Base-by-base conservation (phyloP, 805 yeast genomes). In the Candida bentonensis region DNA sequence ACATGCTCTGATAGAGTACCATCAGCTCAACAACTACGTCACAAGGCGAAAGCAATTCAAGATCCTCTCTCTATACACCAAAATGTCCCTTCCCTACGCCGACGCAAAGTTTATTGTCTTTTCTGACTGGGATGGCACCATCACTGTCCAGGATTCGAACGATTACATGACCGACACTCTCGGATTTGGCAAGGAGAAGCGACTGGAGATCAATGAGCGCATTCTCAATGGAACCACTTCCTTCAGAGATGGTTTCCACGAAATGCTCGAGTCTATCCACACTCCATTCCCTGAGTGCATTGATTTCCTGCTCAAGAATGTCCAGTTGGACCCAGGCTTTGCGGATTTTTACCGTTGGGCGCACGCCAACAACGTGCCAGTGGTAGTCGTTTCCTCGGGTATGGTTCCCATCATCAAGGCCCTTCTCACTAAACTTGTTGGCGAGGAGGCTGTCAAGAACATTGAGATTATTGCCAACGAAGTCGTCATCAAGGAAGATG, bases 71-170 rank as follows among this genome's bases (percentile, higher is more conserved):
- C 13, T 25, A 9, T 7, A 25, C 27, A 13, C 7, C 27, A 25
- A 13, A 25, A 25, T 25, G 4, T 59, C 62, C 17, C 64, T 64
- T 2, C 47, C 60, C 41, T 46, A 46, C 20, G 58, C 61, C 26
- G 46, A 55, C 46, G 65, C 66, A 51, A 72, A 74, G 50, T 89
- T 94, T 41, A 86, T 92, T 56, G 82, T 92, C 39, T 92, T 92
- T 69, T 83, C 96, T 39, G 99, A 92, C 62, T 92, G 94, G 77
- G 99, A 92, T 61, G 99, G 99, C 23, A 92, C 98, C 2, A 92
- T 92, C 51, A 92, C 98, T 11, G 67, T 83, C 47, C 94, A 89
- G 58, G 99, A 92, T 62, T 83, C 95, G 47, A 92, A 92, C 61
- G 97, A 92, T 62, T 82, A 70, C 60, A 67, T 92, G 50, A 88